Evolutionary conservation across 345 rosid genomes (phyloP).

Genomic region (Cardamine occulta): DNA sequence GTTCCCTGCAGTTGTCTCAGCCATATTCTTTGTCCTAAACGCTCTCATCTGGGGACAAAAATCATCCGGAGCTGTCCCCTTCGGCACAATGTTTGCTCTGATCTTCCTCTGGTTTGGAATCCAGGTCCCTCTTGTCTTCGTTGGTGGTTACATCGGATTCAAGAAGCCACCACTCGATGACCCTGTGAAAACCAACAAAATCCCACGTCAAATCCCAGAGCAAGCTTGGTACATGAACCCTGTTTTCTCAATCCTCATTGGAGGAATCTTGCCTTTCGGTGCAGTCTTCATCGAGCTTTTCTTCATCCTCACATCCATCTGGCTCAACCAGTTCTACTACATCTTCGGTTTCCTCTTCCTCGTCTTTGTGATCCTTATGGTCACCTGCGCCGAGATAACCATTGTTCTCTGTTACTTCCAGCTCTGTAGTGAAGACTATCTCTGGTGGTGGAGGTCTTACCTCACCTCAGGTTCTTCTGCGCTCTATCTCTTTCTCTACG

Average conservation of each 20-base stretch:
- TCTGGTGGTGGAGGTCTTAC: slow-evolving; percentile 96
- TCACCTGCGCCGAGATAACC: slow-evolving; percentile 77
- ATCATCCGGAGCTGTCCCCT: slow-evolving; percentile 86
- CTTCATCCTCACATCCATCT: slow-evolving; percentile 87
- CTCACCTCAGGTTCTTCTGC: slow-evolving; percentile 85
- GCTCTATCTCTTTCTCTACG: slow-evolving; percentile 69
- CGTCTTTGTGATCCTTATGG: slow-evolving; percentile 66
- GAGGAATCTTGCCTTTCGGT: slow-evolving; percentile 83
- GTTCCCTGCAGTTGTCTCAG: slow-evolving; percentile 71
- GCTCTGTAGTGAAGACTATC: slow-evolving; percentile 81
- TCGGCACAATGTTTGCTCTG: slow-evolving; percentile 86
- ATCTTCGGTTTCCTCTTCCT: slow-evolving; percentile 85
- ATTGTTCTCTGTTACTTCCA: slow-evolving; percentile 85
- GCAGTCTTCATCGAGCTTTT: slow-evolving; percentile 85
- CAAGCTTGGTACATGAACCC: slow-evolving; percentile 94
- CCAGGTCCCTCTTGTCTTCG: slow-evolving; percentile 72
- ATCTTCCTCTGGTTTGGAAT: slow-evolving; percentile 81
- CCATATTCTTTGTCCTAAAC: slow-evolving; percentile 72
- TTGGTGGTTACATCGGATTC: slow-evolving; percentile 71
- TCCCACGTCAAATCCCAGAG: slow-evolving; percentile 82
- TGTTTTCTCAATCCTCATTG: slow-evolving; percentile 67
- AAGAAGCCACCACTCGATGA: slow-evolving; percentile 73
- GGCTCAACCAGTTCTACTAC: slow-evolving; percentile 92
- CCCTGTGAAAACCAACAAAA: slow-evolving; percentile 82
- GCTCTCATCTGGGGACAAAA: slow-evolving; percentile 86